Percentiles rank a stretch among this genome's conserved stretches.
Evolutionary conservation across 768 basidiomycete genomes (phyloP).

Genomic region (Clavulina sp.): DNA sequence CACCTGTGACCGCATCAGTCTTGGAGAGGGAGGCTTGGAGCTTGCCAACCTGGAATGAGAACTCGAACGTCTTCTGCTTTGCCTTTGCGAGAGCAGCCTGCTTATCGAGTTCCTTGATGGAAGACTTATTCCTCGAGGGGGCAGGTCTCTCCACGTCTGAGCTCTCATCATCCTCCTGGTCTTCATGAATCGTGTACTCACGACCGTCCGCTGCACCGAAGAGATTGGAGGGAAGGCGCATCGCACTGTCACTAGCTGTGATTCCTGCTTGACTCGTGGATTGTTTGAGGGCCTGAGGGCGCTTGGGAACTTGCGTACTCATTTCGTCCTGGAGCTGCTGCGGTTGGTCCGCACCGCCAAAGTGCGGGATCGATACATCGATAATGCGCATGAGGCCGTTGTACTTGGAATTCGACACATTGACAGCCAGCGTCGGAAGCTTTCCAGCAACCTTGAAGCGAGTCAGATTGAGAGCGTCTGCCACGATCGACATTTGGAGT

Average conservation of each 20-base stretch:
- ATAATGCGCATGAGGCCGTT: slow-evolving; percentile 82
- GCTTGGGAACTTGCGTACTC: no score
- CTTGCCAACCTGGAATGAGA: slow-evolving; percentile 74
- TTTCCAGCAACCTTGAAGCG: slow-evolving; percentile 83
- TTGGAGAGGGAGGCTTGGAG: slow-evolving; percentile 67
- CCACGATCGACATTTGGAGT: slow-evolving; percentile 85
- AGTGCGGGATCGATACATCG: slow-evolving; percentile 76
- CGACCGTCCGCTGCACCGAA: slow-evolving; percentile 23
- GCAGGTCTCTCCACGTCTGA: not conserved
- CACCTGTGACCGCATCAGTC: slow-evolving; percentile 28
- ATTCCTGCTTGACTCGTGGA: no score
- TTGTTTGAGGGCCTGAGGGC: no score
- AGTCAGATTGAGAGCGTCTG: slow-evolving; percentile 60
- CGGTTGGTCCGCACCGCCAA: slow-evolving; percentile 29
- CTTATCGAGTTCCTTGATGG: not conserved
- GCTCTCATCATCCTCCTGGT: not conserved
- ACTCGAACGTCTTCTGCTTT: slow-evolving; percentile 52
- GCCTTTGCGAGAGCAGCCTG: slow-evolving; percentile 12
- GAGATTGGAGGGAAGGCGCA: slow-evolving; percentile 26
- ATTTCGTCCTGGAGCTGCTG: slow-evolving; percentile 8
- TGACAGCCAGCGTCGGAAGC: slow-evolving; percentile 73
- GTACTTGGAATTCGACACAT: slow-evolving; percentile 81
- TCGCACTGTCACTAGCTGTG: not conserved
- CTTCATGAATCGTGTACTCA: not conserved
- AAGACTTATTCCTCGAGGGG: not conserved